Base-by-base conservation (phyloP, 306 rosid genomes). In the Lathyrus tuberosus region DNA sequence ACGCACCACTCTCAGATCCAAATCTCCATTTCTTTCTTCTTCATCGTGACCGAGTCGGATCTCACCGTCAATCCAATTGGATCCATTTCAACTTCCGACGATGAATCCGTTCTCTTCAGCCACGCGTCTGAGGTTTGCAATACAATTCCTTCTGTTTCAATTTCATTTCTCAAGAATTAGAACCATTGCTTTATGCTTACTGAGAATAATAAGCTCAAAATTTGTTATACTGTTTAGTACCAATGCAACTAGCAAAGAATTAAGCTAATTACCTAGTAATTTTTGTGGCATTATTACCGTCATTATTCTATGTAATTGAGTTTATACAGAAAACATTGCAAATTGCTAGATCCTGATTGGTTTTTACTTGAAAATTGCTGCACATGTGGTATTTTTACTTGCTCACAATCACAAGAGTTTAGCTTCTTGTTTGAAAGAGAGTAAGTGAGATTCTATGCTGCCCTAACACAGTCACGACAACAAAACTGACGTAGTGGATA, bases 101-200 rank as follows among this genome's bases (percentile, higher is more conserved):
- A 94, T 94, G 99, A 94, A 94, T 76, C 96, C 97, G n/a, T 94
- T 94, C 83, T 91, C 95, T 5, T 94, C 99, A 41, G 92, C 88
- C 18, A 94, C 99, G 70, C 96, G 99, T 54, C 83, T 94, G 68
- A 84, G 99, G 99, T 91, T 43, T 83, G 77, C 69, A 68, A 26
- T 69, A 43, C 74, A 40, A 62, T 10, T 65, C 78, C 30, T 57
- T 38, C 42, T 48, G 28, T 78, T 62, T 54, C 62, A 52, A 72
- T 68, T 31, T 68, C 41, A 0, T 20, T 12, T 15, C 0, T 28
- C 0, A 24, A 51, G 26, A 17, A 68, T 7, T 6, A 33, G 16
- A 44, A 37, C 59, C 38, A n/a, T 77, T 78, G 62, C 18, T 67
- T 33, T 41, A 2, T 46, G 10, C 7, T 46, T 46, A 46, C 5